Evolutionary conservation across 2,329 filamentous ascomycete genomes (phyloP), one percentile per base, ranked within the genome.

Genomic region (Xylariaceae sp.): DNA sequence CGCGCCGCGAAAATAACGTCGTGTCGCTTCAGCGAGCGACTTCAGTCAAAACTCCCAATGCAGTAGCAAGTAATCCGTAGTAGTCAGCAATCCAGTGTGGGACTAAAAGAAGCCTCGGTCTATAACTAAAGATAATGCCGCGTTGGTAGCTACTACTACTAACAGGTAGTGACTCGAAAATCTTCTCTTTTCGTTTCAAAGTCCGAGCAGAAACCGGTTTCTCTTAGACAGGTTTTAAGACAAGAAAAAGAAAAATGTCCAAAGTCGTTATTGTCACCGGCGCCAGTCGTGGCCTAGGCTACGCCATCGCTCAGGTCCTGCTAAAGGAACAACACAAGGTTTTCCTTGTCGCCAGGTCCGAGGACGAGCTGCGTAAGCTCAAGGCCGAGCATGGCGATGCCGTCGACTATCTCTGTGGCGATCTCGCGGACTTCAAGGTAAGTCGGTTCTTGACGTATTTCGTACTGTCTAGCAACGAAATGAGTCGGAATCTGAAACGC

Each of bases 221-320:
- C 23, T 30, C 23, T 30, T 30, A 30, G 23, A 30, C 23, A 30
- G 23, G 4, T 30, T 30, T 30, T 30, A 30, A 53, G 56, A 47
- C 45, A 49, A 7, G 15, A 42, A 48, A 10, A 45, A 48, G 10
- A 2, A 49, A 23, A 52, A 64, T 64, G 61, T 60, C 81, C 6
- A 89, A 90, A 71, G 85, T 84, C 18, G 83, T 92, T 69, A 85
- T 92, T 61, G 77, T 92, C 39, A 87, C 84, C 2, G 85, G 85
- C 35, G 84, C 84, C 15, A 86, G 83, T 72, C 82, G 83, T 59
- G 85, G 85, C 30, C 81, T 88, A 55, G 85, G 85, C 52, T 76
- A 84, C 9, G 82, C 82, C 60, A 74, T 86, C 6, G 75, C 82
- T 2, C 73, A 78, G 47, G 73, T 77, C 51, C 75, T 88, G 35